Evolutionary conservation across 495 filamentous ascomycete genomes (phyloP), one percentile per base, ranked within the genome.

Genomic region (Parachaetomium inaequale): DNA sequence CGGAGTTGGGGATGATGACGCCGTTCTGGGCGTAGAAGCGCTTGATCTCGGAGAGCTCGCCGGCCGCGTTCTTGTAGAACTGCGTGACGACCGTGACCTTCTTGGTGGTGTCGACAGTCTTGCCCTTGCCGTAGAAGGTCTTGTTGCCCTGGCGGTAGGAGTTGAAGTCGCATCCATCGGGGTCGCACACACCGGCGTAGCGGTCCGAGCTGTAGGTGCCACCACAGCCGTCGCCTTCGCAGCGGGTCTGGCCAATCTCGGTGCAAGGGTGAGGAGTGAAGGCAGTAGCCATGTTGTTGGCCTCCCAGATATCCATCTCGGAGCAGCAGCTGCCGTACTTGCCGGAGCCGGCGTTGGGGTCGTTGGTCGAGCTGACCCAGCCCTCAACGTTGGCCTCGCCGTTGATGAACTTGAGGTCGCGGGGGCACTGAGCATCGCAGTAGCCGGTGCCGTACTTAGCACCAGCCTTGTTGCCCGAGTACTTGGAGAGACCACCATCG

Each of bases 111-210:
- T 91, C 83, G 70, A 91, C 72, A 14, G 73, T 86, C 74, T 75
- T 77, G 68, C 81, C 81, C 26, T 75, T 69, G 50, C 85, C 87
- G 75, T 83, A 89, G 82, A 87, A 91, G 68, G 65, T 68, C 21
- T 68, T 79, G 73, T 84, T 78, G 58, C 87, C 87, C 76, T 82
- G 76, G 64, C 83, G 83, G 82, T 85, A 91, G 17, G 84, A 75
- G 84, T 92, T 92, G 84, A 88, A 90, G 70, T 90, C 88, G 74
- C 89, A 92, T 45, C 79, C 79, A 69, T 81, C 86, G 63, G 89
- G 84, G 69, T 93, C 90, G 70, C 89, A 92, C 58, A 84, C 80
- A 53, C 82, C 85, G 59, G 68, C 72, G 68, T 80, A 83, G 65
- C 81, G 74, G 72, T 78, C 72, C 28, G 63, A 62, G 55, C 73